Evolutionary conservation across 1,139 yeast genomes (phyloP), one percentile per base, ranked within the genome.

Genomic region (Geotrichum candidum): DNA sequence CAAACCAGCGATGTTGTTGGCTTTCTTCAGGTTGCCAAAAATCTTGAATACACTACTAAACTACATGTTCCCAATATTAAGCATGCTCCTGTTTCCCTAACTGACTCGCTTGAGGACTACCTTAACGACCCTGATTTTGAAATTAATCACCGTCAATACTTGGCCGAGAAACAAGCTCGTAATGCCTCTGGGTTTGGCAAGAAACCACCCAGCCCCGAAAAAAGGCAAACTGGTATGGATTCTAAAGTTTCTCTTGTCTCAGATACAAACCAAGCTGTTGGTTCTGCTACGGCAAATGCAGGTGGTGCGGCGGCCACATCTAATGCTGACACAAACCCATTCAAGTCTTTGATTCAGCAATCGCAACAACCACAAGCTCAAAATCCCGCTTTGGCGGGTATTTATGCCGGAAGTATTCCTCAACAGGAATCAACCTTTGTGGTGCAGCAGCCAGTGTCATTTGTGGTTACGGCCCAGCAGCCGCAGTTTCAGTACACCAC

Each of bases 71-170:
- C 99, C 33, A 92, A 96, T 15, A 92, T 94, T 65, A 90, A 90
- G 73, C 99, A 94, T 75, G 97, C 98, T 0, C 98, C 98, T 15
- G 92, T 97, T 1, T 95, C 96, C 33, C 81, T 94, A 68, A 88
- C 96, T 9, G 82, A 86, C 52, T 87, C 96, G 15, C 80, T 94
- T 62, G 96, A 90, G 71, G 97, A 92, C 68, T 95, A 94, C 73
- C 78, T 94, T 69, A 82, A 86, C 70, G 96, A 88, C 72, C 90
- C 90, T n/a, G 88, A 87, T 70, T 90, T 89, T 73, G 96, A 90
- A 69, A 76, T 78, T 10, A 90, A 90, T 72, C 83, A 96, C 73
- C 78, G 85, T 65, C 96, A 89, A 70, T 90, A 88, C 70, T 74
- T 90, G 66, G 84, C 83, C 4, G 95, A 88, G 69, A 86, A 80